These are phyloP conservation scores for Didymosphaeria variabile DNA, from an alignment of 2,329 filamentous ascomycete species.

Conservation along the genomic window DNA sequence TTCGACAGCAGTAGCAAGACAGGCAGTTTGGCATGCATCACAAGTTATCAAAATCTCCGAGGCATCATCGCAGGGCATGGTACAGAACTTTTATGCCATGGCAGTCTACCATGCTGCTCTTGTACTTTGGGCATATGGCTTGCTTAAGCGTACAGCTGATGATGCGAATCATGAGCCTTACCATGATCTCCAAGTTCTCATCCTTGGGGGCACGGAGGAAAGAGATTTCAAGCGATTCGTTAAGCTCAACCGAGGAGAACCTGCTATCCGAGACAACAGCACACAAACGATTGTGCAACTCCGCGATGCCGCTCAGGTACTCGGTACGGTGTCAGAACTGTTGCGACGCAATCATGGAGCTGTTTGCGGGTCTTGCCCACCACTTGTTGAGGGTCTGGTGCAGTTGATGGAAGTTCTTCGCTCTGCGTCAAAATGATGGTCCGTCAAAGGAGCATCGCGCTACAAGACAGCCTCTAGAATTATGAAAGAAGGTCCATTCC, in stretches of 20 bases:
- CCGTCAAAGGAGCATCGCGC: neutral
- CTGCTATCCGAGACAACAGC: conserved; percentile 55
- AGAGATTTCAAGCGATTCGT: conserved; percentile 66
- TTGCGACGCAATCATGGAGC: conserved; percentile 62
- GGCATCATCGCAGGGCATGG: conserved; percentile 60
- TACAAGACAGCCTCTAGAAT: neutral
- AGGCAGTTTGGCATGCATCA: conserved; percentile 73
- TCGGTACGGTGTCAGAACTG: conserved; percentile 66
- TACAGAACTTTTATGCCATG: conserved; percentile 74
- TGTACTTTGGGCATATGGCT: conserved; percentile 74
- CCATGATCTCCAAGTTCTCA: conserved; percentile 32
- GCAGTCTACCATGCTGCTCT: conserved; percentile 74
- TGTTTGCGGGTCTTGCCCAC: conserved; percentile 53
- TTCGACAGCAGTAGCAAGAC: conserved; percentile 63
- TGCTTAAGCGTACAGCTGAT: conserved; percentile 52
- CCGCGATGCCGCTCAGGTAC: conserved; percentile 66
- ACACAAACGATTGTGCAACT: conserved; percentile 48
- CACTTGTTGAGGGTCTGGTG: conserved; percentile 73
- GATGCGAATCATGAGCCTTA: conserved; percentile 34
- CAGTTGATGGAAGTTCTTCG: conserved; percentile 70
- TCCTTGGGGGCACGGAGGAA: conserved; percentile 66
- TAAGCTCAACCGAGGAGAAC: conserved; percentile 62
- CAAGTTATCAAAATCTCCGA: conserved; percentile 71
- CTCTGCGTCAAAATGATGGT: conserved; percentile 54
- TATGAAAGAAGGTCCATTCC: too few species aligned